Percentiles rank a stretch among this genome's conserved stretches.
phyloP scores from a whole-genome alignment of 2,329 filamentous ascomycete genomes.

The Aspergillus fumigatus region DNA sequence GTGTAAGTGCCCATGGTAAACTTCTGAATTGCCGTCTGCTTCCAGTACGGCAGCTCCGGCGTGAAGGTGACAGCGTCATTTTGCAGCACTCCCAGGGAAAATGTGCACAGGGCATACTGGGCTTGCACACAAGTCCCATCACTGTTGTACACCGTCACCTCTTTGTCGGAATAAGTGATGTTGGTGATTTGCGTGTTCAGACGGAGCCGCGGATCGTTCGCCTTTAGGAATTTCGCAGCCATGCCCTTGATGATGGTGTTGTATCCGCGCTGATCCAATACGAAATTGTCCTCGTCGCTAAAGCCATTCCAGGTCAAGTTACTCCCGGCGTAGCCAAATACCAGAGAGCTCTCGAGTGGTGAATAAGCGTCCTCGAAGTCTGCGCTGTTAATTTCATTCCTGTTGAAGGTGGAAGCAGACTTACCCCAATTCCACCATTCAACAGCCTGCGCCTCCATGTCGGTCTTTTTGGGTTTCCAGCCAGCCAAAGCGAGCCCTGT shows the following conservation, averaged over 20 bases:
- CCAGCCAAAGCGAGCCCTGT: conserved; percentile 54
- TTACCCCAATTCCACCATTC: conserved; percentile 54
- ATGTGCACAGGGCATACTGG: conserved; percentile 61
- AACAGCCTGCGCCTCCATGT: conserved; percentile 54
- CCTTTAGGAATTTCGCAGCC: conserved; percentile 53
- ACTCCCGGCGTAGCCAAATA: conserved; percentile 51
- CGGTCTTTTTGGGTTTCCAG: conserved; percentile 54
- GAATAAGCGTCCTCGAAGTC: conserved; percentile 57
- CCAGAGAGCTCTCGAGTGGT: conserved; percentile 53
- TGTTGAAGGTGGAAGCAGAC: not conserved
- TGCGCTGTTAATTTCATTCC: not conserved
- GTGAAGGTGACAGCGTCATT: conserved; percentile 55
- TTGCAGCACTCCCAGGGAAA: conserved; percentile 64
- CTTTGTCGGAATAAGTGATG: conserved; percentile 49
- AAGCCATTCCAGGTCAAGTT: conserved; percentile 61
- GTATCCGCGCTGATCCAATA: conserved; percentile 58
- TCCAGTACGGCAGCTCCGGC: conserved; percentile 60
- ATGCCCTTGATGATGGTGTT: conserved; percentile 54
- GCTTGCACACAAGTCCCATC: conserved; percentile 56
- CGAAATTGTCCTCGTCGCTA: conserved; percentile 58
- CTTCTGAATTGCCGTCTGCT: conserved; percentile 57
- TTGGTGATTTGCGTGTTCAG: conserved; percentile 56
- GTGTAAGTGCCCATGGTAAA: conserved; percentile 69
- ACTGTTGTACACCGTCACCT: conserved; percentile 51
- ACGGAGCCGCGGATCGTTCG: conserved; percentile 54